Conservation (phyloP, 306 rosid species). For the Astragalus glycyphyllos region DNA sequence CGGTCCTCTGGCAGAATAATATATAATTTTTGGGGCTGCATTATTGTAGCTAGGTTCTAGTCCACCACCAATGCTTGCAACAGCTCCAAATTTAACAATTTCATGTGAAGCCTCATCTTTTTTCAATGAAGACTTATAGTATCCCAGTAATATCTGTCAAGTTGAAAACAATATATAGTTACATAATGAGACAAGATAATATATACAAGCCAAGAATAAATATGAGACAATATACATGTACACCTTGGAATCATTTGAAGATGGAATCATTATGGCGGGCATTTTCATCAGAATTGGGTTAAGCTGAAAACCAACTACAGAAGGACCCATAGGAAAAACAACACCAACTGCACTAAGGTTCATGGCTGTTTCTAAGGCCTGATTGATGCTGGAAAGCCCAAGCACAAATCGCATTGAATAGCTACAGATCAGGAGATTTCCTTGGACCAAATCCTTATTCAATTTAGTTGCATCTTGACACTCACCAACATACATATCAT, state of each 20-base stretch:
- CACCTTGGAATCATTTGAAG: constrained; percentile 91
- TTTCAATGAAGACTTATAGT: constrained; percentile 88
- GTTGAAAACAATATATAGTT: constrained; percentile 10
- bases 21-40: constrained; percentile 82
- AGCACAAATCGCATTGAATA: constrained; percentile 85
- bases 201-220: background rate
- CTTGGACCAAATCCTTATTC: constrained; percentile 63
- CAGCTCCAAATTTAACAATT: constrained; percentile 75
- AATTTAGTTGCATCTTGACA: constrained; percentile 83
- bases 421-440: constrained; percentile 90
- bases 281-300: constrained; percentile 83
- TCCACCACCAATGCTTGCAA: constrained; percentile 85
- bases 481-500: constrained; percentile 81
- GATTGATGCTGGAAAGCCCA: constrained; percentile 80
- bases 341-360: constrained; percentile 87
- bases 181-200: constrained; percentile 4
- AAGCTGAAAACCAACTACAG: constrained; percentile 81
- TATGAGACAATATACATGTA: background rate
- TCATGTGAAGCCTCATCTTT: constrained; percentile 60
- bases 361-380: constrained; percentile 72
- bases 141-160: constrained; percentile 68
- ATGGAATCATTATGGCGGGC: constrained; percentile 83
- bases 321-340: constrained; percentile 84
- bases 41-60: constrained; percentile 65
- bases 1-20: constrained; percentile 98